Base-by-base conservation (phyloP, 2,329 filamentous ascomycete genomes). In the Sphaerulina vaccinii region DNA sequence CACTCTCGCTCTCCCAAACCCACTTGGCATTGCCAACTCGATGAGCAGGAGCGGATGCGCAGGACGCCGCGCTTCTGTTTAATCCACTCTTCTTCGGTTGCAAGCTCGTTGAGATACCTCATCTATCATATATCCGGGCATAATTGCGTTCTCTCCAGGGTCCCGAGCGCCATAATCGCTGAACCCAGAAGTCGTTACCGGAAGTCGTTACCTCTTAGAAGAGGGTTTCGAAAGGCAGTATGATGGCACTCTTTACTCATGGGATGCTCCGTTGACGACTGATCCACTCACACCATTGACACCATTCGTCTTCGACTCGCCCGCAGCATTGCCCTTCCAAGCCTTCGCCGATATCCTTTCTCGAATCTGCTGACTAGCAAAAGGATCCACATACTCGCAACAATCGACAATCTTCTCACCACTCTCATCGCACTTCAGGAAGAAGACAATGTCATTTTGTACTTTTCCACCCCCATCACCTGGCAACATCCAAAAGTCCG, bases 301-400 rank as follows among this genome's bases (percentile, higher is more conserved):
- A 23, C 39, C 39, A 42, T 42, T 42, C 19, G 13, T 19, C 42
- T 35, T 16, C 9, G 35, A 8, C 35, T 37, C n/a, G 9, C 35
- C n/a, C 21, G 21, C 39, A 15, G 22, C 46, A 9, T 40, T 49
- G 13, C 9, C 36, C 49, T 51, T 43, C 46, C 54, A 56, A 19
- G 33, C 40, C 32, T 32, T 52, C 40, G 49, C 49, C 5, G 53
- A 47, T 42, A 58, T 55, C 23, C 48, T 51, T 44, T 54, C 52
- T 27, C 40, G 32, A 38, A 55, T 58, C 32, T 46, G 32, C 46
- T 46, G 44, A 49, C 52, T 58, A 2, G 56, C 56, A 36, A 50
- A 47, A 16, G 56, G 53, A 56, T 58, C 56, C 23, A 58, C 29
- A 54, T 56, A 58, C 44, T 58, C 53, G 16, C 39, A 52, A 38